Evolutionary conservation across 768 basidiomycete genomes (phyloP), one percentile per base, ranked within the genome.

Genomic region (Cystofilobasidium capitatum): DNA sequence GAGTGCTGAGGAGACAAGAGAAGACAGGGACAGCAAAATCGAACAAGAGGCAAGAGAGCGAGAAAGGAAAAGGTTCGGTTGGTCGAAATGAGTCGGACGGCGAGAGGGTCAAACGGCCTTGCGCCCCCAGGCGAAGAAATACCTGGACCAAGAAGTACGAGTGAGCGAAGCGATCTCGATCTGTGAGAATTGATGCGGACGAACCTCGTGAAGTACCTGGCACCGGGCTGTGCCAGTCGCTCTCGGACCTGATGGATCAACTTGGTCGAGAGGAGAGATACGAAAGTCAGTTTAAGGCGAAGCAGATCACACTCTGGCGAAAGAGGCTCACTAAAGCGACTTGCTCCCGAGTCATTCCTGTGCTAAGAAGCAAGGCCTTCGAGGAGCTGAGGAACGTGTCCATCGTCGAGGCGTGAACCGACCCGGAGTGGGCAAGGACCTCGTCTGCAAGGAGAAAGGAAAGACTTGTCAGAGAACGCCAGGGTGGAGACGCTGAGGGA

Each of bases 311-410:
- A 17, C 16, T 31, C 29, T 3, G 33, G 26, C 3, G 20, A 26
- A 6, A 7, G n/a, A 26, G 24, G 8, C 26, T 33, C 26, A 54
- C 35, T 20, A 64, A 14, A 1, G 49, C 63, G 37, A 64, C 63
- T n/a, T 64, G 31, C 24, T 64, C 36, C 24, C 63, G 51, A 22
- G 49, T 39, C 29, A 57, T 29, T 9, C 63, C 63, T 2, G 63
- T 64, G 0, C 49, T 24, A 17, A 64, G 63, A 2, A 64, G 49
- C 6, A 64, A 39, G 12, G 63, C 22, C 54, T 64, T 64, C 14
- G 49, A 42, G 24, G 63, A 24, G 39, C 26, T 31, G 36, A 64
- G 51, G 26, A 37, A 64, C 39, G n/a, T 17, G 51, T 64, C 54
- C 24, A 64, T 26, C 26, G 49, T 55, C 2, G 24, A 29, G 5